phyloP scores from a whole-genome alignment of 208 protist species.

The Crithidia bombi region DNA sequence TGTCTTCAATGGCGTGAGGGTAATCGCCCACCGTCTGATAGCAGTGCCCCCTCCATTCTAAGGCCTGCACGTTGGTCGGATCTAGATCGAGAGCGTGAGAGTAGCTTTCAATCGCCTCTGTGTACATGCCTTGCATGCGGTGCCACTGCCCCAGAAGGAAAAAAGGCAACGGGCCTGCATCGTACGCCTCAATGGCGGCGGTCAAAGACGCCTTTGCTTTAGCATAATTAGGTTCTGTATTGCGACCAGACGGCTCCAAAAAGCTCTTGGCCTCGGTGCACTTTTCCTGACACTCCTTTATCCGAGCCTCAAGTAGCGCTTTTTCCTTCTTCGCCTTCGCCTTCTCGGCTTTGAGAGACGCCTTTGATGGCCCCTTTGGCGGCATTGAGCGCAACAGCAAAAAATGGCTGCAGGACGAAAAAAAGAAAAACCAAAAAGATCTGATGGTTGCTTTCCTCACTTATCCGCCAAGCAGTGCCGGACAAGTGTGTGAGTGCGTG shows the following conservation, averaged over 20 bases:
- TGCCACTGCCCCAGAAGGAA: conserved; percentile 75
- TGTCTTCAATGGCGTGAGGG: conserved; percentile 85
- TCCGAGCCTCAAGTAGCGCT: conserved; percentile 77
- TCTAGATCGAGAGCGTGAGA: conserved; percentile 79
- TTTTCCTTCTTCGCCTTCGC: conserved; percentile 72
- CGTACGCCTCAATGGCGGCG: conserved; percentile 78
- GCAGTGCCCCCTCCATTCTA: conserved; percentile 78
- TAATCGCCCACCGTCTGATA: conserved; percentile 70
- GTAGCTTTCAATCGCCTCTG: conserved; percentile 82
- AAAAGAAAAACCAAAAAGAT: no score
- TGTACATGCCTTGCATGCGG: conserved; percentile 57
- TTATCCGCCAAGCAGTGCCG: no score
- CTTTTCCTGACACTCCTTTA: conserved; percentile 75
- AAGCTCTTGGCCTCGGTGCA: conserved; percentile 72
- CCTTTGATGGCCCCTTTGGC: conserved; percentile 35
- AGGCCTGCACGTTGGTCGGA: conserved; percentile 51
- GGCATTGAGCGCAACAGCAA: conserved; percentile 43
- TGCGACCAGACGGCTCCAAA: conserved; percentile 66
- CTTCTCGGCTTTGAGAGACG: conserved; percentile 33
- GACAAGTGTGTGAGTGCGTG: no score
- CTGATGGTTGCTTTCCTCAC: no score
- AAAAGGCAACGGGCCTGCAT: conserved; percentile 58
- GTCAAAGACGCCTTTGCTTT: conserved; percentile 83
- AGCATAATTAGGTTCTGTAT: conserved; percentile 66
- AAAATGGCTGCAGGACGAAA: no score